A percentile compares a stretch with the other conserved stretches of the same genome.
Evolutionary conservation across 1,139 yeast genomes (phyloP).

Genomic region (Tardiomyces depauwii): DNA sequence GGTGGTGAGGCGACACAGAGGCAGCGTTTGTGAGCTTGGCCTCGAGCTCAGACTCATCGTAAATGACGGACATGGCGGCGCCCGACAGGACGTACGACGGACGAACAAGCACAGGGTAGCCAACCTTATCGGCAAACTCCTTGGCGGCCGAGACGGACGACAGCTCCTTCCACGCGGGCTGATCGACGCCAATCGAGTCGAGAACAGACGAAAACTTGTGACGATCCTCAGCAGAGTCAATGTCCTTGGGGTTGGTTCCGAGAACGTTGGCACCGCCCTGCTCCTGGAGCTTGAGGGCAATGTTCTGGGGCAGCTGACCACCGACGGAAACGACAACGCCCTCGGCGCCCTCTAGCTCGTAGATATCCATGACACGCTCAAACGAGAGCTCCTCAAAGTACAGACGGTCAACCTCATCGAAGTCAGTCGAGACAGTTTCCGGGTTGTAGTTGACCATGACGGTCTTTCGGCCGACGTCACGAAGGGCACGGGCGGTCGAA

Average conservation of each 20-base stretch:
- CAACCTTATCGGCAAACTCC: slow-evolving; percentile 79
- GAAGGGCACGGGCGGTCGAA: slow-evolving; percentile 85
- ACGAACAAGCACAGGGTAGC: slow-evolving; percentile 93
- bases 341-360: slow-evolving; percentile 79
- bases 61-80: slow-evolving; percentile 98
- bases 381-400: slow-evolving; percentile 93
- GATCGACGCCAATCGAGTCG: slow-evolving; percentile 95
- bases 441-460: slow-evolving; percentile 98
- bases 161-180: slow-evolving; percentile 98
- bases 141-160: slow-evolving; percentile 92
- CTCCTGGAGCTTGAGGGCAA: slow-evolving; percentile 87
- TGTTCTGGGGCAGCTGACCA: slow-evolving; percentile 96
- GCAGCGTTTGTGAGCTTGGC: slow-evolving; percentile 87
- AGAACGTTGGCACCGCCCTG: slow-evolving; percentile 81
- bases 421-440: slow-evolving; percentile 96
- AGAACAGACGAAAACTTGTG: slow-evolving; percentile 97
- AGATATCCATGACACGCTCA: slow-evolving; percentile 92
- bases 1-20: slow-evolving; percentile 95
- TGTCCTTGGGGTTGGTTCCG: slow-evolving; percentile 98
- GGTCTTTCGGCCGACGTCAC: slow-evolving; percentile 81
- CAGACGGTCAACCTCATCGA: slow-evolving; percentile 95
- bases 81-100: slow-evolving; percentile 97
- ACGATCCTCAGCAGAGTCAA: slow-evolving; percentile 96
- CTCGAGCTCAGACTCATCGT: slow-evolving; percentile 80
- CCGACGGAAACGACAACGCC: slow-evolving; percentile 98